Percentiles rank a stretch among this genome's conserved stretches.
These are phyloP conservation scores for Boletellus deceptivus DNA, from an alignment of 1,284 basidiomycete genomes.

Conservation along the genomic window DNA sequence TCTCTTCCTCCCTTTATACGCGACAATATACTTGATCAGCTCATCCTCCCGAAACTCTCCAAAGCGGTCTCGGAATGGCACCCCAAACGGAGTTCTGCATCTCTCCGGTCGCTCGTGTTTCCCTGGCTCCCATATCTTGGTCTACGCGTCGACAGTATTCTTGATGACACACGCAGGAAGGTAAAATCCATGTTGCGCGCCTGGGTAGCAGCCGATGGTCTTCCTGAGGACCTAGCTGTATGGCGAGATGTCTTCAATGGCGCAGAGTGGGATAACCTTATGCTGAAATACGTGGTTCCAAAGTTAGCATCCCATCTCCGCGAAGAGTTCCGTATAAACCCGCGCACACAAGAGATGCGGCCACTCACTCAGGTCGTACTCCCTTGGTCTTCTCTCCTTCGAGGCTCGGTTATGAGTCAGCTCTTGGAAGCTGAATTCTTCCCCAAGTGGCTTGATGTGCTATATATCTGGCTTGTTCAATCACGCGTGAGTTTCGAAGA, in stretches of 20 bases:
- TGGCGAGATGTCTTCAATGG: conserved; percentile 85
- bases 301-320: conserved; percentile 81
- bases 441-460: conserved; percentile 91
- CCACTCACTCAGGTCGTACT: conserved; percentile 73
- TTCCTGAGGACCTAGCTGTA: conserved; percentile 69
- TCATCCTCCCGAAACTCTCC: conserved; percentile 89
- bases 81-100: conserved; percentile 51
- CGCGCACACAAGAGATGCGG: conserved; percentile 83
- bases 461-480: conserved; percentile 89
- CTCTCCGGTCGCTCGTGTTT: conserved; percentile 84
- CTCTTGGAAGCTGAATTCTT: conserved; percentile 91
- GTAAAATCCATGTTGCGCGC: conserved; percentile 74
- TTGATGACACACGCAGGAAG: conserved; percentile 85
- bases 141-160: conserved; percentile 70
- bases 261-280: conserved; percentile 87
- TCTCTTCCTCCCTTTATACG: conserved; percentile 88
- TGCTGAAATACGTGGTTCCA: conserved; percentile 89
- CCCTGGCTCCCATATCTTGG: conserved; percentile 94
- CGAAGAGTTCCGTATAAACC: conserved; percentile 85
- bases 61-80: conserved; percentile 86
- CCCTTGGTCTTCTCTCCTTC: conserved; percentile 73
- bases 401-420: conserved; percentile 74
- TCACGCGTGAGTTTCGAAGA: conserved; percentile 83
- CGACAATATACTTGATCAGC: conserved; percentile 95
- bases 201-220: conserved; percentile 75